Evolutionary conservation across 192 early-diverging fungal genomes (phyloP), one percentile per base, ranked within the genome.

Genomic region (Dissophora ornata): DNA sequence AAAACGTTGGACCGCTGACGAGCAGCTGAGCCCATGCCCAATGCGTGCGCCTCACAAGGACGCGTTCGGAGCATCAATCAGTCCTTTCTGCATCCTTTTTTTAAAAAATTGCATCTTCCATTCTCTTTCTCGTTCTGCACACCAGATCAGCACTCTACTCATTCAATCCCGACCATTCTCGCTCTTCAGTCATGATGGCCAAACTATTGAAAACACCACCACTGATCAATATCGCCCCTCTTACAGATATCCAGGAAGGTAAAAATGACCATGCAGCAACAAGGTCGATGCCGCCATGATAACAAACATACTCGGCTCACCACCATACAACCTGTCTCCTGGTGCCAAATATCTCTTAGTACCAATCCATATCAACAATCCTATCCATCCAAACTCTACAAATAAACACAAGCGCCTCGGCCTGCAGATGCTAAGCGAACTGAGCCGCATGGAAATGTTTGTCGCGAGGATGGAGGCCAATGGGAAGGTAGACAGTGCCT

Each of bases 321-420:
- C n/a, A n/a, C n/a, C n/a, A n/a, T n/a, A n/a, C n/a, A n/a, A 47
- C 45, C 45, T 21, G 7, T 47, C n/a, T 47, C 13, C n/a, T 47
- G 46, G 2, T 21, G 18, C 9, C 22, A 22, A 47, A 36, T 52
- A n/a, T n/a, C n/a, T n/a, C n/a, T n/a, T n/a, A 81, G 79, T 81
- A 16, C 71, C 71, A 32, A 81, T 75, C 47, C 71, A 61, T 42
- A 56, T 81, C 46, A 58, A 69, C 48, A 73, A 81, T 22, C 79
- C 79, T 10, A 67, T 81, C 8, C 60, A 75, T 56, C 61, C 53
- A 48, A 80, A 69, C 55, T 69, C 66, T 8, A 49, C 61, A 18
- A 69, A 62, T 32, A 67, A 73, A n/a, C 71, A 81, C 41, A 69
- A 75, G 48, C 40, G 79, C 21, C 57, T 81, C 29, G 79, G 79